phyloP scores from a whole-genome alignment of 1,139 yeast species.

The Saccharomyces hybrid region DNA sequence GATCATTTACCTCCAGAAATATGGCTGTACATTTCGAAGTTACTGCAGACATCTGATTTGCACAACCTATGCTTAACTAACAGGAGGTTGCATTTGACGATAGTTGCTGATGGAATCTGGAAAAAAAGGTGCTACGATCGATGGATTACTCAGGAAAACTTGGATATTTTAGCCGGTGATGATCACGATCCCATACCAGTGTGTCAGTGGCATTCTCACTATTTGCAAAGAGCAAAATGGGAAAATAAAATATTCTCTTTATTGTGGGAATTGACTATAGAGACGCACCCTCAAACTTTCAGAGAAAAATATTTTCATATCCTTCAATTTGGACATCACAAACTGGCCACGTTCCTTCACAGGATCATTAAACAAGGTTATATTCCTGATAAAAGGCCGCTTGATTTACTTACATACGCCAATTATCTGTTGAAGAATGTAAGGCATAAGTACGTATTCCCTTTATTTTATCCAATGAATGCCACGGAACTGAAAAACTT shows the following conservation, averaged over 20 bases:
- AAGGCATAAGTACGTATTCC: constrained; percentile 18
- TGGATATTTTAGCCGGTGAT: background rate
- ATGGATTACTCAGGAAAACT: background rate
- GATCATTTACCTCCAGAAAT: constrained; percentile 2
- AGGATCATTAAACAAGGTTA: constrained; percentile 5
- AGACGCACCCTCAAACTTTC: background rate
- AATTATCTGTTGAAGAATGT: constrained; percentile 12
- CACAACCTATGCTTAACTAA: background rate
- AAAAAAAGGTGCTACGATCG: background rate
- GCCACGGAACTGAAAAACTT: constrained; percentile 6
- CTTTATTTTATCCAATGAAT: constrained; percentile 8
- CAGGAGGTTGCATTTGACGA: background rate
- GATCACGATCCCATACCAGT: background rate
- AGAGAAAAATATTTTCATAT: background rate
- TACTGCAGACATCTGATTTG: background rate
- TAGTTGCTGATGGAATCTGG: background rate
- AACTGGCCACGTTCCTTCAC: constrained; percentile 5
- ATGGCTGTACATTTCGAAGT: background rate
- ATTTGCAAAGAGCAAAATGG: background rate
- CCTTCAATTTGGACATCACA: background rate
- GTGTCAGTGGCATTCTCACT: background rate
- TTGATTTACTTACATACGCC: constrained; percentile 10
- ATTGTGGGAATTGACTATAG: background rate
- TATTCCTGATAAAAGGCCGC: background rate
- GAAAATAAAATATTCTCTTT: background rate